A percentile compares a stretch with the other conserved stretches of the same genome.
Evolutionary conservation across 257 asterid species (phyloP).

Genomic region (Jasminum sambac): DNA sequence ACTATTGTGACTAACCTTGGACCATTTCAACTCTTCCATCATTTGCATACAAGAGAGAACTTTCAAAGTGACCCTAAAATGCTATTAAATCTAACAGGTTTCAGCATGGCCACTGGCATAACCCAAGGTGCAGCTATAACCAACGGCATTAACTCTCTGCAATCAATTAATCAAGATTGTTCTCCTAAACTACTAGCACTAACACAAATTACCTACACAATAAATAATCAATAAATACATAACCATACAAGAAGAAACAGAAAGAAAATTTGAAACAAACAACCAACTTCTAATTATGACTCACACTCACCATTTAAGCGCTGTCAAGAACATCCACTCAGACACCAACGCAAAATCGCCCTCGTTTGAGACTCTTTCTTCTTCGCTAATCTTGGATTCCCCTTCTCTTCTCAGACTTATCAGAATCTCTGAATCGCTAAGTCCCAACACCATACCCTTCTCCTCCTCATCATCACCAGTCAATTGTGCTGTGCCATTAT

Average conservation of each 20-base stretch:
- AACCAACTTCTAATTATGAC: neutral
- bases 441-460: constrained; percentile 20
- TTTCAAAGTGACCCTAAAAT: neutral
- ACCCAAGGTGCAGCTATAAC: neutral
- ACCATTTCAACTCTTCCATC: neutral
- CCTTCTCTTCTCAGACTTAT: constrained; percentile 47
- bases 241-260: constrained; percentile 1
- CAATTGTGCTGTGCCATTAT: constrained; percentile 31
- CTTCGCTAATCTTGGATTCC: constrained; percentile 35
- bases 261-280: constrained; percentile 1
- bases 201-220: neutral
- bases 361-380: constrained; percentile 32
- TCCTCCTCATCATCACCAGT: constrained; percentile 17
- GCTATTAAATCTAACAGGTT: neutral
- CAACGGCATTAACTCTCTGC: neutral
- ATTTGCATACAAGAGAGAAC: neutral
- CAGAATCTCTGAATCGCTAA: constrained; percentile 36
- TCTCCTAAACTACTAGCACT: neutral
- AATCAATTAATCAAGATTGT: neutral
- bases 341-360: constrained; percentile 61
- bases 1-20: neutral
- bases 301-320: constrained; percentile 56
- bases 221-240: neutral
- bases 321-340: constrained; percentile 78
- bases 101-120: neutral